These are phyloP conservation scores for Malassezia cuniculi DNA, from an alignment of 1,284 basidiomycete species.

Conservation along the genomic window DNA sequence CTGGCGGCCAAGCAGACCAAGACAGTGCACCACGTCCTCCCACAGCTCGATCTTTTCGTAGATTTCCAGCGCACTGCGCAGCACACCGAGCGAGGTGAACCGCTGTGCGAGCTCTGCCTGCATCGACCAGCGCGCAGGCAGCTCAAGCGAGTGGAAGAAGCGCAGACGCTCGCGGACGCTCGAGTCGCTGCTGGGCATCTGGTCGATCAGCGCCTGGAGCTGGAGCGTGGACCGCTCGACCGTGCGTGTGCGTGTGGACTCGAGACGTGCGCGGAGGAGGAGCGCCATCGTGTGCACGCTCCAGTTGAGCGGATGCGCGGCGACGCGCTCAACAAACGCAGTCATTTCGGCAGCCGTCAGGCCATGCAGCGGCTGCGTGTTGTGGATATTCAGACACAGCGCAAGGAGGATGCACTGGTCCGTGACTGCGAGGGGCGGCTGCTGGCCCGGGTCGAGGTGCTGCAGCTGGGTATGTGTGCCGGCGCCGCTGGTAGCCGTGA, in stretches of 20 bases:
- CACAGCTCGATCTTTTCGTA: conserved; percentile 40
- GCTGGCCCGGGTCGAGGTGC: conserved; percentile 67
- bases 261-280: conserved; percentile 38
- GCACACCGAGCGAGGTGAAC: conserved; percentile 34
- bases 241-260: conserved; percentile 35
- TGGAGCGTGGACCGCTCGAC: conserved; percentile 40
- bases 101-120: conserved; percentile 38
- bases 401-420: conserved; percentile 41
- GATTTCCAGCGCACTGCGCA: conserved; percentile 40
- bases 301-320: conserved; percentile 40
- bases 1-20: conserved; percentile 32
- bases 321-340: conserved; percentile 36
- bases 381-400: conserved; percentile 39
- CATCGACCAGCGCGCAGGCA: conserved; percentile 43
- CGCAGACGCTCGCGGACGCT: conserved; percentile 40
- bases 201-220: conserved; percentile 42
- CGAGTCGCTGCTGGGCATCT: conserved; percentile 42
- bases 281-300: conserved; percentile 44
- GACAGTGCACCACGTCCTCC: conserved; percentile 42
- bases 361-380: conserved; percentile 43
- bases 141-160: conserved; percentile 35
- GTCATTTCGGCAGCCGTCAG: conserved; percentile 39
- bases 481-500: conserved; percentile 55
- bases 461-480: conserved; percentile 50
- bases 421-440: conserved; percentile 51